These are phyloP conservation scores for Cunninghamia lanceolata DNA, from an alignment of 75 land plant species.

Conservation along the genomic window DNA sequence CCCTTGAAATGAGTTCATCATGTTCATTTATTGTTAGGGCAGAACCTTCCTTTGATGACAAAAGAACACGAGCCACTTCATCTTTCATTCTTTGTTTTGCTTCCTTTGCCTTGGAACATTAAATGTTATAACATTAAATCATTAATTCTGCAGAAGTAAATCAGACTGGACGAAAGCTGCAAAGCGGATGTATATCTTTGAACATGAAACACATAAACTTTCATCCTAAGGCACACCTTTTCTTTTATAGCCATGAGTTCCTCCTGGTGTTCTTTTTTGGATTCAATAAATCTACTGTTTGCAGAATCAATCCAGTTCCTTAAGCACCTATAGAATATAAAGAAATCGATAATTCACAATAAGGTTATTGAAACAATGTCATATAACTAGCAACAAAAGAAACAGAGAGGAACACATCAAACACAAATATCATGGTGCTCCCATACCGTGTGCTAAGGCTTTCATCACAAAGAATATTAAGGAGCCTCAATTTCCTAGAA, in stretches of 20 bases:
- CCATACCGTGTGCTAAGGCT: slow-evolving; percentile 62
- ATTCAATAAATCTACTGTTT: slow-evolving; percentile 22
- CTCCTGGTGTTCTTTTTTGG: slow-evolving; percentile 32
- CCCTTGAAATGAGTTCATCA: slow-evolving; percentile 30
- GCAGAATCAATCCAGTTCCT: slow-evolving; percentile 51
- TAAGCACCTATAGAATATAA: slow-evolving; percentile 26
- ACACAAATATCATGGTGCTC: not conserved
- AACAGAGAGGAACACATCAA: not conserved
- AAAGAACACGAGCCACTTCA: slow-evolving; percentile 31
- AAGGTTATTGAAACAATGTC: not conserved
- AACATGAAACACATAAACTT: not conserved
- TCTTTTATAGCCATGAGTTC: slow-evolving; percentile 41
- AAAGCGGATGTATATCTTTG: not conserved
- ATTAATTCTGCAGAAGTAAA: slow-evolving; percentile 5
- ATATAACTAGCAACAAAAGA: not conserved
- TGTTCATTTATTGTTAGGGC: slow-evolving; percentile 35
- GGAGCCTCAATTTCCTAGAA: slow-evolving; percentile 51
- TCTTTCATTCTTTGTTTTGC: slow-evolving; percentile 39
- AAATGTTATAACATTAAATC: not conserved
- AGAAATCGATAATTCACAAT: not conserved
- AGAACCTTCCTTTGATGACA: slow-evolving; percentile 25
- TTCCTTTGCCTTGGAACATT: slow-evolving; percentile 25
- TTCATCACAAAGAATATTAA: slow-evolving; percentile 73
- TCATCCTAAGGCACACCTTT: slow-evolving; percentile 37
- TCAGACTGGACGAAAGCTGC: slow-evolving; percentile 7